Evolutionary conservation across 106 monocot genomes (phyloP).

Genomic region (Dendrobium chrysotoxum): DNA sequence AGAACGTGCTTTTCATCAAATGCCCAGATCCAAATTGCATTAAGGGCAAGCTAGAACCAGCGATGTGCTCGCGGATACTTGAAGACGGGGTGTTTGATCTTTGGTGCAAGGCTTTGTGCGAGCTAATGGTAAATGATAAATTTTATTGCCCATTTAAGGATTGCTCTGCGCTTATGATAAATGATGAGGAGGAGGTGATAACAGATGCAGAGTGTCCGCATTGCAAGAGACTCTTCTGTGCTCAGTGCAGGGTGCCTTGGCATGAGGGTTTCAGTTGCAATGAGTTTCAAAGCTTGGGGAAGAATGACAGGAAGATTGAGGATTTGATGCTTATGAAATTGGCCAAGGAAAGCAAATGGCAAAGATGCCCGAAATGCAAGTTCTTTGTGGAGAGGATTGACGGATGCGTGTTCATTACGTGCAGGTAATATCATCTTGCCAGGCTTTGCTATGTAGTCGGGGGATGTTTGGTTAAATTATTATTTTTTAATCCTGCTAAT

Average conservation of each 20-base stretch:
- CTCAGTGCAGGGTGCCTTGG: slow-evolving; percentile 3
- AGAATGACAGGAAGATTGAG: slow-evolving; percentile 28
- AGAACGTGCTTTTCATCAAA: slow-evolving; percentile 30
- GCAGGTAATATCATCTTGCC: slow-evolving; percentile 30
- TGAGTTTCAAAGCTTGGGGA: slow-evolving; percentile 16
- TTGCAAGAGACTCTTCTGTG: slow-evolving; percentile 3
- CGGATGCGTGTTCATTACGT: slow-evolving; percentile 48
- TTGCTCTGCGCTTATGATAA: slow-evolving; percentile 56
- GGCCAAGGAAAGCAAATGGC: slow-evolving; percentile 40
- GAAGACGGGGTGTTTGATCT: slow-evolving; percentile 30
- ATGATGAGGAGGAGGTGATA: slow-evolving; percentile 19
- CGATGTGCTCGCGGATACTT: slow-evolving; percentile 33
- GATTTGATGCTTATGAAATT: slow-evolving; percentile 41
- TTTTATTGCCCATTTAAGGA: slow-evolving; percentile 74
- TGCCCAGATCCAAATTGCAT: slow-evolving; percentile 64
- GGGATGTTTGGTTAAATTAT: not conserved
- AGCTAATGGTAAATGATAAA: slow-evolving; percentile 22
- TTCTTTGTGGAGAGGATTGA: slow-evolving; percentile 54
- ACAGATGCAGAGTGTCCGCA: slow-evolving; percentile 27
- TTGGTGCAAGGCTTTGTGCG: slow-evolving; percentile 47
- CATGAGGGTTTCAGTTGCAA: slow-evolving; percentile 12
- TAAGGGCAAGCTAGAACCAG: slow-evolving; percentile 33
- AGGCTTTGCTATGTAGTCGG: not conserved
- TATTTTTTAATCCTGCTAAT: not conserved
- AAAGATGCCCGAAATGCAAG: slow-evolving; percentile 54